phyloP scores from a whole-genome alignment of 495 filamentous ascomycete species.

The Copromyces sp. region DNA sequence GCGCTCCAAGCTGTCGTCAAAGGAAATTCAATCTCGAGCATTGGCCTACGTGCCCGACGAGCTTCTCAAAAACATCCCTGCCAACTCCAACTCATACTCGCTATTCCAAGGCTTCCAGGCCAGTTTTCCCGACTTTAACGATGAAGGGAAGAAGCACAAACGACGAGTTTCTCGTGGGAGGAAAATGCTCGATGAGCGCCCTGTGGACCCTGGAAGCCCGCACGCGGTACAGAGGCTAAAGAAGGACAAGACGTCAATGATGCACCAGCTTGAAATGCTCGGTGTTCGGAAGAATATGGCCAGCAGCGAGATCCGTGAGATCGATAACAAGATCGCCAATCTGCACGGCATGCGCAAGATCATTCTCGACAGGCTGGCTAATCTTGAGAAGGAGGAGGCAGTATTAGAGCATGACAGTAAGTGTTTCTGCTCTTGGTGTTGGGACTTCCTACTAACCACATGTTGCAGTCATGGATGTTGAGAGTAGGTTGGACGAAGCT shows the following conservation, averaged over 20 bases:
- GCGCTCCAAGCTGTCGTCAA: slow-evolving; percentile 78
- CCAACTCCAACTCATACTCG: slow-evolving; percentile 74
- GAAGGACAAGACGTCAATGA: slow-evolving; percentile 65
- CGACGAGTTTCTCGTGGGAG: slow-evolving; percentile 60
- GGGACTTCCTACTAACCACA: slow-evolving; percentile 12
- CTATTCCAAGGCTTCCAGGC: slow-evolving; percentile 96
- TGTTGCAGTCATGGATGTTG: slow-evolving; percentile 62
- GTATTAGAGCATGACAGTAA: slow-evolving; percentile 76
- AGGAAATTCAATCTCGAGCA: slow-evolving; percentile 92
- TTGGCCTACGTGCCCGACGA: slow-evolving; percentile 85
- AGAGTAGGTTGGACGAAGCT: slow-evolving; percentile 75
- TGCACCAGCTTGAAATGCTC: slow-evolving; percentile 83
- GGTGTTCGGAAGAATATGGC: slow-evolving; percentile 94
- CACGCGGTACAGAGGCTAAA: slow-evolving; percentile 58
- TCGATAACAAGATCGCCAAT: slow-evolving; percentile 94
- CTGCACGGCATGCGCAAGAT: slow-evolving; percentile 89
- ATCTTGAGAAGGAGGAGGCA: slow-evolving; percentile 88
- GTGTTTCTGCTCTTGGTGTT: slow-evolving; percentile 12
- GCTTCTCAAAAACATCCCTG: slow-evolving; percentile 76
- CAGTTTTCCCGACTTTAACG: slow-evolving; percentile 64
- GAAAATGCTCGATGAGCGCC: slow-evolving; percentile 58
- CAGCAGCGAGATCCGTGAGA: slow-evolving; percentile 88
- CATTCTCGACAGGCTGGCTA: slow-evolving; percentile 78
- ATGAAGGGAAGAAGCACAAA: slow-evolving; percentile 57
- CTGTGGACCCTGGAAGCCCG: slow-evolving; percentile 37